phyloP scores from a whole-genome alignment of 371 early-diverging fungal genomes.

The Syncephalastrum sp. region DNA sequence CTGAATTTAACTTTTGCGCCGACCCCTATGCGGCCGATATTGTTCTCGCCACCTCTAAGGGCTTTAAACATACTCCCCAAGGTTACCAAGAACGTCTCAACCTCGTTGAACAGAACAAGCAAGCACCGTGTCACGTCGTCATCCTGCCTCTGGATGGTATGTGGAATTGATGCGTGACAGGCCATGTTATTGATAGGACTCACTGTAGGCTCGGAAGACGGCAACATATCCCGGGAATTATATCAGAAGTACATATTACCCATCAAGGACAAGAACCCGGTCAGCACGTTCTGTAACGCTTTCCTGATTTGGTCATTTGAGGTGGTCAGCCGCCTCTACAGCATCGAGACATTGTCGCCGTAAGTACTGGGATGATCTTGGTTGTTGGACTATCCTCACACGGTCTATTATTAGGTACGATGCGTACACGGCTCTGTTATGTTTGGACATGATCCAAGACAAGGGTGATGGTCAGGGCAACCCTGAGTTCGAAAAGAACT shows the following conservation, averaged over 20 bases:
- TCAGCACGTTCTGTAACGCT: constrained; percentile 20
- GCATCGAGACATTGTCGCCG: constrained; percentile 14
- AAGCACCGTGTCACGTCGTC: constrained; percentile 35
- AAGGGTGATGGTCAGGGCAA: constrained; percentile 16
- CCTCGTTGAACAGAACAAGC: constrained; percentile 13
- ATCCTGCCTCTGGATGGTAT: constrained; percentile 51
- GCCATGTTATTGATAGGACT: neutral
- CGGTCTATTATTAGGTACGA: constrained; percentile 19
- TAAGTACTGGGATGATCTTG: constrained; percentile 13
- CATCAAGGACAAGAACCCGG: constrained; percentile 10
- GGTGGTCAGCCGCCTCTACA: constrained; percentile 8
- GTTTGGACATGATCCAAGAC: constrained; percentile 23
- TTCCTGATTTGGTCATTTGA: constrained; percentile 21
- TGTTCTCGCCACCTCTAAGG: constrained; percentile 37
- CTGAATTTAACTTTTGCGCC: constrained; percentile 60
- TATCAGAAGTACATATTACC: constrained; percentile 23
- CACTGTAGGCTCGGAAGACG: constrained; percentile 18
- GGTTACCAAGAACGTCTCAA: constrained; percentile 16
- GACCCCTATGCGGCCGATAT: constrained; percentile 52
- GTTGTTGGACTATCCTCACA: constrained; percentile 4
- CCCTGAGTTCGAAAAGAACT: constrained; percentile 14
- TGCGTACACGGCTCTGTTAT: constrained; percentile 20
- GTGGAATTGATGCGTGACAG: neutral
- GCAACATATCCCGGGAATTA: constrained; percentile 13
- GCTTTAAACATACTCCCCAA: constrained; percentile 25